These are phyloP conservation scores for Coleophoma crateriformis DNA, from an alignment of 2,329 filamentous ascomycete genomes.

Conservation along the genomic window DNA sequence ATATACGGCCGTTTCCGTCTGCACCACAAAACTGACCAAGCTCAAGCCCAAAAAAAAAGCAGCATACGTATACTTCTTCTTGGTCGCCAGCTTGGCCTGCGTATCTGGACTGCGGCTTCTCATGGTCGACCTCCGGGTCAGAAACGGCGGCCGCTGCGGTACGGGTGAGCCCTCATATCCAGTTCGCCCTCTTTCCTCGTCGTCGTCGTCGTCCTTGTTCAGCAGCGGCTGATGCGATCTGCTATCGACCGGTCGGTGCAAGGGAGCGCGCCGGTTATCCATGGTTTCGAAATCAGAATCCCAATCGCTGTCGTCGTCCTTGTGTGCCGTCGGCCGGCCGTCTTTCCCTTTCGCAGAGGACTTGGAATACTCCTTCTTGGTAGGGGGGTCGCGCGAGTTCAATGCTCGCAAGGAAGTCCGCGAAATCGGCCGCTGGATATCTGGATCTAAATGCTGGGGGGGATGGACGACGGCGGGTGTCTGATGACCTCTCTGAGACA, in stretches of 20 bases:
- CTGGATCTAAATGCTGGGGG: conserved; percentile 9
- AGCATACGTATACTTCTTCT: conserved; percentile 82
- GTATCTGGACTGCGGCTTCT: conserved; percentile 71
- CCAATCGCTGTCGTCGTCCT: conserved; percentile 17
- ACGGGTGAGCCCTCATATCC: conserved; percentile 22
- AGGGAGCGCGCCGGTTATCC: conserved; percentile 32
- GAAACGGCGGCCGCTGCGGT: conserved; percentile 24
- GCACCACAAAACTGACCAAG: conserved; percentile 81
- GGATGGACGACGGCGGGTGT: conserved; percentile 5
- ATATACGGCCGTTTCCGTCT: conserved; percentile 93
- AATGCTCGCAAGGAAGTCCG: conserved; percentile 13
- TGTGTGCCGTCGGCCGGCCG: conserved; percentile 1
- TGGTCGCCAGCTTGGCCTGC: conserved; percentile 59
- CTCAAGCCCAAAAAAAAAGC: conserved; percentile 77
- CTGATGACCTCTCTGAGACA: conserved; percentile 23
- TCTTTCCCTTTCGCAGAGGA: conserved; percentile 5
- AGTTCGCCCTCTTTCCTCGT: conserved; percentile 21
- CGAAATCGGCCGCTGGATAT: conserved; percentile 11
- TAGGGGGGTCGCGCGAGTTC: conserved; percentile 9
- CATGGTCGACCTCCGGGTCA: conserved; percentile 61
- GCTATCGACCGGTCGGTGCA: conserved; percentile 29
- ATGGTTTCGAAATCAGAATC: conserved; percentile 21
- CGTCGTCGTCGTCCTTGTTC: conserved; percentile 22
- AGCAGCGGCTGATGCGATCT: conserved; percentile 31
- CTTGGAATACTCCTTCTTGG: conserved; percentile 8